These are phyloP conservation scores for Pyrenophora graminea DNA, from an alignment of 2,329 filamentous ascomycete genomes.

Conservation along the genomic window DNA sequence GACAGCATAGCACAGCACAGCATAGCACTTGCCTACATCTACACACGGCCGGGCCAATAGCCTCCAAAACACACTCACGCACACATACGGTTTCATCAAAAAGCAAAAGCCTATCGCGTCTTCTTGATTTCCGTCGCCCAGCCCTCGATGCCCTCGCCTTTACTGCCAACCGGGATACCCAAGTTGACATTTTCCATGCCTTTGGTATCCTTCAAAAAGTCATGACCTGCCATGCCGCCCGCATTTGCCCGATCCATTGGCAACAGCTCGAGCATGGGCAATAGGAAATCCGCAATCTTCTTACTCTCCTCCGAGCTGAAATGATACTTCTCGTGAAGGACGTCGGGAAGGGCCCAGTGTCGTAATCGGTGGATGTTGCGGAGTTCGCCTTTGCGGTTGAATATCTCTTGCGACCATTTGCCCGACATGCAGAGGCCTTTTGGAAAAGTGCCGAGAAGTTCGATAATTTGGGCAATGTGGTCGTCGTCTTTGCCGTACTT, in stretches of 20 bases:
- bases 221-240: slow-evolving; percentile 87
- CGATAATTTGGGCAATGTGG: slow-evolving; percentile 98
- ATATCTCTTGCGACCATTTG: slow-evolving; percentile 98
- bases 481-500: slow-evolving; percentile 99
- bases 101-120: slow-evolving; percentile 37
- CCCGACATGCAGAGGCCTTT: slow-evolving; percentile 89
- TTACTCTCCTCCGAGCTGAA: slow-evolving; percentile 82
- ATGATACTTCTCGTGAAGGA: slow-evolving; percentile 95
- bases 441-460: slow-evolving; percentile 90
- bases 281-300: slow-evolving; percentile 78
- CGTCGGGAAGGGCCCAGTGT: slow-evolving; percentile 93
- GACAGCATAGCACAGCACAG: too few relatives aligned
- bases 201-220: slow-evolving; percentile 80
- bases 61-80: too few relatives aligned
- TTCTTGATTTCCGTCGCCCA: slow-evolving; percentile 86
- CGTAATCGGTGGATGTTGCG: slow-evolving; percentile 95
- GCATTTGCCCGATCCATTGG: slow-evolving; percentile 92
- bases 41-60: too few relatives aligned
- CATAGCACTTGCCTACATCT: too few relatives aligned
- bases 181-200: slow-evolving; percentile 85
- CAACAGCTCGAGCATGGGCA: slow-evolving; percentile 87
- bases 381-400: slow-evolving; percentile 95
- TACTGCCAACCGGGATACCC: slow-evolving; percentile 75
- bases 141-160: slow-evolving; percentile 90
- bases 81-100: not conserved